Conservation (phyloP, 2,329 filamentous ascomycete species). For the Botryotinia narcissicola region DNA sequence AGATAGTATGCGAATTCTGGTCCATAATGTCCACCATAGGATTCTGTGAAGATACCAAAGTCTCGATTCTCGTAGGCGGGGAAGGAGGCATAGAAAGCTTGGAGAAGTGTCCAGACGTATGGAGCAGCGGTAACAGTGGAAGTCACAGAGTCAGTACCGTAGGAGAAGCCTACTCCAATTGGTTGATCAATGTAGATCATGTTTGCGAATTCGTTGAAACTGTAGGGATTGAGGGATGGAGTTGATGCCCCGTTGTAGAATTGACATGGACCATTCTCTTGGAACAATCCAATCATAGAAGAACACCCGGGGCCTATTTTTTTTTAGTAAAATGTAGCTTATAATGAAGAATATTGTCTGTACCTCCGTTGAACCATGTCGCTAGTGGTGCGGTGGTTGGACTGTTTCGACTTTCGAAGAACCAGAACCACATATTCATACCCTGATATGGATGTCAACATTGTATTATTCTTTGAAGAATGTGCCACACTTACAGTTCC, state of each 20-base stretch:
- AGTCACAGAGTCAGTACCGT: conserved; percentile 44
- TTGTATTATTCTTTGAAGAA: conserved; percentile 33
- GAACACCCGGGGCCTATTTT: conserved; percentile 43
- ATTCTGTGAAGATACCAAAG: conserved; percentile 52
- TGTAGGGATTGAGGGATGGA: conserved; percentile 44
- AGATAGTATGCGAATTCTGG: conserved; percentile 56
- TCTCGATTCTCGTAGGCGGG: conserved; percentile 60
- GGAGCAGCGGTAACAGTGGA: conserved; percentile 48
- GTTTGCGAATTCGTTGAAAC: conserved; percentile 42
- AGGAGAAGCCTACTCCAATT: conserved; percentile 44
- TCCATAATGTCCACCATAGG: conserved; percentile 58
- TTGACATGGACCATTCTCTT: conserved; percentile 46
- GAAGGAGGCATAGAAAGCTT: conserved; percentile 62
- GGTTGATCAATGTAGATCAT: conserved; percentile 45
- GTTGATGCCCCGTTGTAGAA: conserved; percentile 43
- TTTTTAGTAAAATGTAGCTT: not conserved
- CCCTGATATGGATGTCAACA: conserved; percentile 20
- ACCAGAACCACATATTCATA: conserved; percentile 44
- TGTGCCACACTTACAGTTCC: conserved; percentile 33
- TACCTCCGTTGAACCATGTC: conserved; percentile 46
- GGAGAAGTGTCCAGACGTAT: conserved; percentile 56
- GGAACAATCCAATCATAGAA: conserved; percentile 61
- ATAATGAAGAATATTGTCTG: not conserved
- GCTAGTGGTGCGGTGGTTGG: conserved; percentile 46
- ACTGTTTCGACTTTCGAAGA: conserved; percentile 56